Percentiles rank a stretch among this genome's conserved stretches.
phyloP scores from a whole-genome alignment of 2,329 filamentous ascomycete genomes.

The Stagonosporopsis cucurbitacearum region DNA sequence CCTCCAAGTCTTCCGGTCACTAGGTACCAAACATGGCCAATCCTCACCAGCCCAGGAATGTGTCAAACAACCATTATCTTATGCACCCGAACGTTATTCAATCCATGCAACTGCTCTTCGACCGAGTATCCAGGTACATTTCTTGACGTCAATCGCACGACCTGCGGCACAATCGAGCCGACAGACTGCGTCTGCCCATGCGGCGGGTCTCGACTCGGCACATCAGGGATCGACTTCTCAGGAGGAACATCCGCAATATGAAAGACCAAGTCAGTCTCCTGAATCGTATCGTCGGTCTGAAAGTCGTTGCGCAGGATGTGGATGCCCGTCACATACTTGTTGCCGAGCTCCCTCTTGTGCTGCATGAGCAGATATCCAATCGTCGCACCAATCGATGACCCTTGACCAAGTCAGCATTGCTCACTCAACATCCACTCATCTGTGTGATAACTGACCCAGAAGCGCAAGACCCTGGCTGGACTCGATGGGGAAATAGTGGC shows the following conservation, averaged over 20 bases:
- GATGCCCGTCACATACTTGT: conserved; percentile 20
- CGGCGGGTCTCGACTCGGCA: background rate
- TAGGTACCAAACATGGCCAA: background rate
- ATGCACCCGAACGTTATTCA: background rate
- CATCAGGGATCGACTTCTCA: background rate
- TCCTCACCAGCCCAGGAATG: background rate
- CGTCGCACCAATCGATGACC: conserved; percentile 25
- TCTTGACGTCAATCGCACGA: background rate
- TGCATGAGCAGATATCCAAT: conserved; percentile 20
- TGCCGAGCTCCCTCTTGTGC: conserved; percentile 24
- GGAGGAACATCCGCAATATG: background rate
- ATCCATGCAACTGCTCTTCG: background rate
- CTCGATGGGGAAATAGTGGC: conserved; percentile 19
- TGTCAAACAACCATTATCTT: background rate
- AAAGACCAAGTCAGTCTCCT: background rate
- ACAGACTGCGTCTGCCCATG: background rate
- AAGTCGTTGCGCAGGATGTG: background rate
- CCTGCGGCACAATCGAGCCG: background rate
- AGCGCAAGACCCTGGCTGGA: conserved; percentile 21
- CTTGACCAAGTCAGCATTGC: conserved; percentile 3
- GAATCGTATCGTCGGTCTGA: too few relatives aligned
- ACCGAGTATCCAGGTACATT: background rate
- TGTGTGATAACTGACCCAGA: background rate
- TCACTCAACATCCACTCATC: too few relatives aligned
- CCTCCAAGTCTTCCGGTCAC: background rate